These are phyloP conservation scores for Leccinum boreale DNA, from an alignment of 768 basidiomycete genomes.

Conservation along the genomic window DNA sequence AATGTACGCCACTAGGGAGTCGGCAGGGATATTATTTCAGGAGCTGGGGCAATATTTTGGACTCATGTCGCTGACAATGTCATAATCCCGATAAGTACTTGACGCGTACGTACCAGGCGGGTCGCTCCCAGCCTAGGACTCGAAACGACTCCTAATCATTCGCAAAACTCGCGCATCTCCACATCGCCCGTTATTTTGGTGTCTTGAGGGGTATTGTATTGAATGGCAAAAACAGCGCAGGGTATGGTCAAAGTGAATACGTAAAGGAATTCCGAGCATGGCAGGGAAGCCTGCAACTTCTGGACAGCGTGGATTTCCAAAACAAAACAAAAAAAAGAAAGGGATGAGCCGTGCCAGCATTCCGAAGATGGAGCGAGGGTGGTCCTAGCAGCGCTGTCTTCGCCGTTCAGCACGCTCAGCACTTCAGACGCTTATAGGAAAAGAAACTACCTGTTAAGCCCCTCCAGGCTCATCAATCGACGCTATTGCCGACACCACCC, in stretches of 20 bases:
- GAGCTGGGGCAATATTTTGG: not conserved
- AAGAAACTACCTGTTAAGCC: slow-evolving; percentile 14
- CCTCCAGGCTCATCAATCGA: slow-evolving; percentile 25
- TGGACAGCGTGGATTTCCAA: slow-evolving; percentile 8
- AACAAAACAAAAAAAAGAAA: slow-evolving; percentile 12
- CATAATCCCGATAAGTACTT: not conserved
- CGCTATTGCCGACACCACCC: slow-evolving; percentile 41
- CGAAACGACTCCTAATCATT: not conserved
- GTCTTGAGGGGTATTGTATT: not conserved
- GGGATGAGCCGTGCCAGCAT: slow-evolving; percentile 20
- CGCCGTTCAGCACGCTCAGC: not conserved
- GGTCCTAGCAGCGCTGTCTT: not conserved
- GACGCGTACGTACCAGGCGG: not conserved
- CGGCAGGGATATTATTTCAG: not conserved
- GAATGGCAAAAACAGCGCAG: slow-evolving; percentile 23
- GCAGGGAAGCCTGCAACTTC: not conserved
- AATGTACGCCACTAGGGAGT: not conserved
- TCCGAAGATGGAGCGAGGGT: slow-evolving; percentile 23
- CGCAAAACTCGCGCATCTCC: not conserved
- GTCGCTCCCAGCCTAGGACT: not conserved
- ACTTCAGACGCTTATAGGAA: slow-evolving; percentile 39
- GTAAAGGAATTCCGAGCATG: slow-evolving; percentile 3
- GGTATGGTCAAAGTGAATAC: not conserved
- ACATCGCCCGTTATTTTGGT: not conserved
- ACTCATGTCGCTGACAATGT: not conserved